Conservation (phyloP, 352 stramenopile genomes). For the Pythium oligandrum region DNA sequence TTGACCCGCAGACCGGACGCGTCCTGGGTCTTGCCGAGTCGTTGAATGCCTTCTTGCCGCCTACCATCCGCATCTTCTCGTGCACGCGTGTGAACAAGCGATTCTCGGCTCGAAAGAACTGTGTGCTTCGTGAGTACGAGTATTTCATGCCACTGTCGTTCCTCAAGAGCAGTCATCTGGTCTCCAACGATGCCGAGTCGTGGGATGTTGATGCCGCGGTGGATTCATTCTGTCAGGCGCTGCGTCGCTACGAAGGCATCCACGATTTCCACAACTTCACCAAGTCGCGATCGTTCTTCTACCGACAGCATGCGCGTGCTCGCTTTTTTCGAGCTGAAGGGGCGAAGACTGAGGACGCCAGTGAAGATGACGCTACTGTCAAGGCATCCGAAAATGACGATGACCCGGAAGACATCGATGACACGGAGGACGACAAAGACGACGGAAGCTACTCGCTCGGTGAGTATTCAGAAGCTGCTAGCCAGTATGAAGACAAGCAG, state of each 20-base stretch:
- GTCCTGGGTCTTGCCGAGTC: slow-evolving; percentile 50
- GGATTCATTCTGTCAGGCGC: slow-evolving; percentile 36
- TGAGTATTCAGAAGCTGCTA: slow-evolving; percentile 13
- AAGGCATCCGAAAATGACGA: slow-evolving; percentile 6
- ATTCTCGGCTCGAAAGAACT: slow-evolving; percentile 86
- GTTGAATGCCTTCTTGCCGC: slow-evolving; percentile 76
- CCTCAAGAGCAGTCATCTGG: slow-evolving; percentile 40
- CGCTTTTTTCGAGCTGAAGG: slow-evolving; percentile 15
- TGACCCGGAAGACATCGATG: slow-evolving; percentile 10
- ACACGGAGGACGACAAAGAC: slow-evolving; percentile 6
- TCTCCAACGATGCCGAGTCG: slow-evolving; percentile 5
- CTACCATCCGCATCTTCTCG: slow-evolving; percentile 84
- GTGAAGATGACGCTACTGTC: slow-evolving; percentile 13
- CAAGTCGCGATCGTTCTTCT: slow-evolving; percentile 73
- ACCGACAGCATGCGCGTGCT: slow-evolving; percentile 49
- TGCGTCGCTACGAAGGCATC: slow-evolving; percentile 78
- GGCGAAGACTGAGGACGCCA: slow-evolving; percentile 2
- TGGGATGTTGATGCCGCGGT: slow-evolving; percentile 39
- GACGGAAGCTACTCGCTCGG: slow-evolving; percentile 1
- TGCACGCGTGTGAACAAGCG: slow-evolving; percentile 86
- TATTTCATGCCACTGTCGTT: slow-evolving; percentile 88
- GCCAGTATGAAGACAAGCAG: slow-evolving; percentile 37
- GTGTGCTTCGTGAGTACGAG: slow-evolving; percentile 86
- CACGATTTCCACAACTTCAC: slow-evolving; percentile 92
- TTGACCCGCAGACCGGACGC: slow-evolving; percentile 52